Evolutionary conservation across 805 yeast species (phyloP), one percentile per base, ranked within the genome.

Genomic region (Wickerhamomyces sydowiorum): DNA sequence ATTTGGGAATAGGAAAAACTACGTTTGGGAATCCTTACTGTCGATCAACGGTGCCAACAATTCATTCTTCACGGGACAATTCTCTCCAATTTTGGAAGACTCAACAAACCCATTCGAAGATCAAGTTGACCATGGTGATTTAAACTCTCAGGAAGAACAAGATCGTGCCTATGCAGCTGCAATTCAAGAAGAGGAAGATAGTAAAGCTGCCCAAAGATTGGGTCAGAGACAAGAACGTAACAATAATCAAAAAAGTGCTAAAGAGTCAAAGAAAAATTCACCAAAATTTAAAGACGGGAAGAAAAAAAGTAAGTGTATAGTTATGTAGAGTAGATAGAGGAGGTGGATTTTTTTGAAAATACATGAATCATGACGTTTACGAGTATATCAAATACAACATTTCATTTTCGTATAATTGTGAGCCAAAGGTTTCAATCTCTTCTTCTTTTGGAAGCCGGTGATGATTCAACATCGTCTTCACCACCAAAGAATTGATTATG

Each of bases 11-110:
- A 66, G 70, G 32, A 48, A 49, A 2, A 65, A 72, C n/a, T 73
- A 84, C 17, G 86, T 87, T 7, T 91, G 98, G 98, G 90, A 86
- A 57, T 75, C 85, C 1, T 63, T 91, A 33, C 73, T 72, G 38
- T 76, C 86, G 3, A 72, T 80, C 3, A 71, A 72, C 35, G 96
- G 96, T 0, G 62, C 69, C 1, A 78, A 77, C n/a, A 95, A 86
- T 54, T 66, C 69, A 22, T 86, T 81, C 51, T 79, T 76, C 58
- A 75, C 77, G 13, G 95, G 93, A 2, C 70, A 67, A 17, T 86
- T 86, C 49, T 58, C 69, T 7, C 81, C 81, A 18, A 36, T 50
- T 7, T 31, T 55, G 13, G 53, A 50, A 23, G 54, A 49, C 36
- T 37, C 50, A 2, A n/a, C 47, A 13, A 52, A 53, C 28, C 58